phyloP scores from a whole-genome alignment of 129 eudicot genomes.

The Deinandra increscens region DNA sequence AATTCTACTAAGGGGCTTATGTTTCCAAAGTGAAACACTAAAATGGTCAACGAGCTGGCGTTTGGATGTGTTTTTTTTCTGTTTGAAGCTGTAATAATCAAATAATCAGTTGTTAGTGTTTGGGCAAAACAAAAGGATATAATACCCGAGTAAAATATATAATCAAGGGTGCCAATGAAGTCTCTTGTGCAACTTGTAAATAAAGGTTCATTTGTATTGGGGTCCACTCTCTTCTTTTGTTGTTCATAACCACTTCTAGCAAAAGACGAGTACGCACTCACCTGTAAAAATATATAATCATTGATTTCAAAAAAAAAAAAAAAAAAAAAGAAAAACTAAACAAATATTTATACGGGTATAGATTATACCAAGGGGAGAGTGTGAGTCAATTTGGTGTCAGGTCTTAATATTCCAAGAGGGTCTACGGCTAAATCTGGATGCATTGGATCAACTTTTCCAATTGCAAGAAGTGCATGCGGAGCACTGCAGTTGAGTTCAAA shows the following conservation, averaged over 20 bases:
- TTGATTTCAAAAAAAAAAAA: too few relatives aligned
- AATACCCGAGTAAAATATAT: constrained; percentile 79
- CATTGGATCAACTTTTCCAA: constrained; percentile 77
- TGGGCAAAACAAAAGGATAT: neutral
- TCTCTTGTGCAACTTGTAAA: constrained; percentile 83
- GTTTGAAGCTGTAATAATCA: constrained; percentile 2
- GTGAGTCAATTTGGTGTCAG: constrained; percentile 59
- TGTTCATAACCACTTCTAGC: constrained; percentile 63
- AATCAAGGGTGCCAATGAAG: constrained; percentile 75
- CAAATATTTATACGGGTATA: constrained; percentile 5
- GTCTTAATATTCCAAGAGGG: constrained; percentile 71
- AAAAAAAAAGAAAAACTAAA: neutral
- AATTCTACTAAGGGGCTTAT: neutral
- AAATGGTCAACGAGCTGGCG: neutral
- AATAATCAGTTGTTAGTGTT: neutral
- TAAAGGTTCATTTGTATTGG: constrained; percentile 68
- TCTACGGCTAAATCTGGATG: constrained; percentile 78
- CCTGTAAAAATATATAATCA: constrained; percentile 54
- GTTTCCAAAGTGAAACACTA: neutral
- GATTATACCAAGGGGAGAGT: constrained; percentile 67
- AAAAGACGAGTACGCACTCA: constrained; percentile 77
- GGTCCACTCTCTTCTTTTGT: constrained; percentile 70
- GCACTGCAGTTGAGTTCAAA: constrained; percentile 47
- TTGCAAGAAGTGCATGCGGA: constrained; percentile 82
- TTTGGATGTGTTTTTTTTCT: neutral